Percentiles rank a stretch among this genome's conserved stretches.
These are phyloP conservation scores for Phoenix dactylifera DNA, from an alignment of 176 grass and related monocot genomes.

Conservation along the genomic window DNA sequence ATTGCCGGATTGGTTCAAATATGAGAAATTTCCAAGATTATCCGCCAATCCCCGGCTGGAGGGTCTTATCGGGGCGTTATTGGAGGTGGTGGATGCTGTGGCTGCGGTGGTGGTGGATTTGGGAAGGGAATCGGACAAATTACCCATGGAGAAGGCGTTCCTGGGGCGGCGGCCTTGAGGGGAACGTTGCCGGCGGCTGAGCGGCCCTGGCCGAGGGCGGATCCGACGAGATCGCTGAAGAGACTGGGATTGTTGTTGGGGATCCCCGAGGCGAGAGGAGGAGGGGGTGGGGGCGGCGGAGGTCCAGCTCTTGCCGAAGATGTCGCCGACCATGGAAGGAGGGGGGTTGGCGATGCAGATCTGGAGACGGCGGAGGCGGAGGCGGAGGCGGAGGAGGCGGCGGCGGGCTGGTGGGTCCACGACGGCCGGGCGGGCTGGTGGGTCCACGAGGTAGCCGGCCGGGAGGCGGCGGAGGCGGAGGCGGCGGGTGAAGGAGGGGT, in stretches of 20 bases:
- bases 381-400: too few relatives aligned
- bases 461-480: conserved; percentile 20
- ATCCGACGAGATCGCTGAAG: conserved; percentile 85
- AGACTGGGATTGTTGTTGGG: conserved; percentile 61
- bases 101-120: conserved; percentile 34
- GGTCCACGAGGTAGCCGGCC: background rate
- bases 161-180: conserved; percentile 54
- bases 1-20: background rate
- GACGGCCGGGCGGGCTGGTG: conserved; percentile 45
- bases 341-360: conserved; percentile 26
- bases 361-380: conserved; percentile 12
- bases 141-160: conserved; percentile 60
- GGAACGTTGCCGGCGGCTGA: conserved; percentile 40
- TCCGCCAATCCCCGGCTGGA: conserved; percentile 25
- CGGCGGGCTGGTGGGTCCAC: conserved; percentile 69
- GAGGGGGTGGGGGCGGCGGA: conserved; percentile 31
- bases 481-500: background rate
- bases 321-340: conserved; percentile 94
- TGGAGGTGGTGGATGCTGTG: background rate
- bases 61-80: conserved; percentile 21
- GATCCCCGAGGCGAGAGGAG: conserved; percentile 29
- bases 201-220: conserved; percentile 52
- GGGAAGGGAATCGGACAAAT: conserved; percentile 62
- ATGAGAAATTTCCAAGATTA: conserved; percentile 5
- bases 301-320: conserved; percentile 80